Evolutionary conservation across 495 filamentous ascomycete species (phyloP).

Genomic region (Daldinia caldariorum): DNA sequence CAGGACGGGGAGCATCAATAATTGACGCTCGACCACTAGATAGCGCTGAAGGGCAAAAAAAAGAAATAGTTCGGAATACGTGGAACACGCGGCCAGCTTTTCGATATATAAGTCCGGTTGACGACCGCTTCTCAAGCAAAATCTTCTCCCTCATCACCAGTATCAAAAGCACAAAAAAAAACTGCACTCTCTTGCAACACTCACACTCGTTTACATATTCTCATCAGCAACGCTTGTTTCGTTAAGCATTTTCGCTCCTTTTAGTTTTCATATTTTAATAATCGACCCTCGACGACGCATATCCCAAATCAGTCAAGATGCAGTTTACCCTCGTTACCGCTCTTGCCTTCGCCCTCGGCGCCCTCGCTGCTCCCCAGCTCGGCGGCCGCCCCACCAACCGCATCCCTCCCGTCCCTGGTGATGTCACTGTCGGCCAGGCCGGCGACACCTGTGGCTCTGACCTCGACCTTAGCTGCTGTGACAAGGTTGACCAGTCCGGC

Average conservation of each 20-base stretch:
- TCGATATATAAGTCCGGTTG: constrained; percentile 46
- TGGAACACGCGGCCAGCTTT: constrained; percentile 14
- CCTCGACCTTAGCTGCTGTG: constrained; percentile 51
- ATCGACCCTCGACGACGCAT: constrained; percentile 18
- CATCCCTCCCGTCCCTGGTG: constrained; percentile 52
- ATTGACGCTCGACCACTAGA: constrained; percentile 29
- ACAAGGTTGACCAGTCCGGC: constrained; percentile 62
- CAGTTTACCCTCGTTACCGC: constrained; percentile 48
- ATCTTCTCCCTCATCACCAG: constrained; percentile 34
- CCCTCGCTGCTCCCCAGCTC: constrained; percentile 38
- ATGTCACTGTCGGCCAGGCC: constrained; percentile 59
- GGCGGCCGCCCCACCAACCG: constrained; percentile 18
- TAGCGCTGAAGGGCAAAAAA: constrained; percentile 18
- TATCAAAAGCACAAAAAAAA: constrained; percentile 42
- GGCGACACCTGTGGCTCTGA: constrained; percentile 61
- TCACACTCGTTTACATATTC: constrained; percentile 41
- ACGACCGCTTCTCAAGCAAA: constrained; percentile 8
- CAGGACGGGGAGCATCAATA: constrained; percentile 15
- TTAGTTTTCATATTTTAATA: constrained; percentile 7
- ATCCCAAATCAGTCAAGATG: constrained; percentile 44
- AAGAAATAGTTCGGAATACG: constrained; percentile 17
- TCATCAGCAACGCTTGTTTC: constrained; percentile 40
- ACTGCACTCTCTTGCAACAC: constrained; percentile 45
- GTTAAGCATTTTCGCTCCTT: constrained; percentile 25
- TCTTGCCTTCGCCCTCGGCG: constrained; percentile 47